Base-by-base conservation (phyloP, 1,139 yeast species). In the Blastobotrys buckinghamii region DNA sequence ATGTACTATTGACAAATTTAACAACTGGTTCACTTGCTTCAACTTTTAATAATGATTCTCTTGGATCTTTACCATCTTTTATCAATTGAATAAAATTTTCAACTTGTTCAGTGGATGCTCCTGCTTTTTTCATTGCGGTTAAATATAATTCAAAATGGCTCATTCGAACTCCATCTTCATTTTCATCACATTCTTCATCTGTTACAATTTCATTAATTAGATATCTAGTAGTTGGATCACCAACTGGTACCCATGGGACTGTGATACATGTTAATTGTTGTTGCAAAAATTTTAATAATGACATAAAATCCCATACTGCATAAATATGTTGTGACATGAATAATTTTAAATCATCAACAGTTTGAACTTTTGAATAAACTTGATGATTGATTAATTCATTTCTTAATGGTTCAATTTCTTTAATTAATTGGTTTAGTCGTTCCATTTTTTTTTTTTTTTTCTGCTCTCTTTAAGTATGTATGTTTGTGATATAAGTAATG, bases 1-100 rank as follows among this genome's bases (percentile, higher is more conserved):
- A 80, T 41, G 86, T 77, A 36, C 85, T 79, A 58, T 89, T 85
- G 46, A 85, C 78, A 59, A 90, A 55, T 44, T 49, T 49, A 33
- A 43, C 27, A 39, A 55, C 57, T 26, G 53, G 48, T 16, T 29
- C 49, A 29, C 50, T 35, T 19, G 53, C 55, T 9, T 43, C 42
- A 22, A 50, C 56, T 17, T 33, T 33, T 8, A 27, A 40, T 48
- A 55, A 47, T 15, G 56, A 46, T 32, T 44, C 42, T 20, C 32
- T 41, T 40, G 48, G 53, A 10, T 36, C 41, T 2, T 36, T 49
- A 12, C 44, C 49, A 19, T 39, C 26, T 39, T 44, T 50, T 41
- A 55, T 39, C 19, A 42, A 38, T 27, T 47, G 48, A 34, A 55
- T 45, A 43, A 51, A 56, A 10, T 40, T 29, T 46, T 54, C 56